These are phyloP conservation scores for Trichoderma virens DNA, from an alignment of 495 filamentous ascomycete species.

Conservation along the genomic window DNA sequence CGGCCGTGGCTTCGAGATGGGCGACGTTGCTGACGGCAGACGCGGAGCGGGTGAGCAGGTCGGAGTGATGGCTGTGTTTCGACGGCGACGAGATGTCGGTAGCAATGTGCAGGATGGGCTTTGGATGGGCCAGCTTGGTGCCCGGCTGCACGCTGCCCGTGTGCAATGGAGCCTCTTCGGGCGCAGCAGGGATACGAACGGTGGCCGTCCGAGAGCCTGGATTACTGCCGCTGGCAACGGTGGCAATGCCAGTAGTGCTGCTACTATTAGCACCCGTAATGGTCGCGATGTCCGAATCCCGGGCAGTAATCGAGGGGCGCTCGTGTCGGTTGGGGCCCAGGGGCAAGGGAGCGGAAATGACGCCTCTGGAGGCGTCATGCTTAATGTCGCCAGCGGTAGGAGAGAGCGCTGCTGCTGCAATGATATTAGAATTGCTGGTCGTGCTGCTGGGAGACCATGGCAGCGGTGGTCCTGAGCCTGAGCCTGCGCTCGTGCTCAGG, in stretches of 20 bases:
- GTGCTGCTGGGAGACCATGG: constrained; percentile 2
- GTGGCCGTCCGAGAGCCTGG: background rate
- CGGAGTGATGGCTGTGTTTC: background rate
- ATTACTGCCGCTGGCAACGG: too few species aligned
- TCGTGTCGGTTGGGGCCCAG: background rate
- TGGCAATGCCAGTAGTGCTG: background rate
- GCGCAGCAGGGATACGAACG: background rate
- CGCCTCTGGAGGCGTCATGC: constrained; percentile 1
- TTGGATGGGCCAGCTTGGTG: constrained; percentile 11
- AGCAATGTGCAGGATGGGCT: constrained; percentile 52
- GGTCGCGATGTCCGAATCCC: background rate
- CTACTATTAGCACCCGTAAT: background rate
- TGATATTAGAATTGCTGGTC: background rate
- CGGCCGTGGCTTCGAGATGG: constrained; percentile 72
- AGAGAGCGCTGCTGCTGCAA: background rate
- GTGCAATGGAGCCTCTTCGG: constrained; percentile 15
- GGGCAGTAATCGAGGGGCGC: background rate
- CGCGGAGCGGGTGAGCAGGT: constrained; percentile 50
- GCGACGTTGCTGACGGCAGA: constrained; percentile 73
- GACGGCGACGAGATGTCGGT: constrained; percentile 44
- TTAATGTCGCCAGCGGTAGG: background rate
- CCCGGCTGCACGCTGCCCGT: constrained; percentile 11
- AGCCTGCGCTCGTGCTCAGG: background rate
- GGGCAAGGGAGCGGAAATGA: background rate
- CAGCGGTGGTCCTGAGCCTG: background rate